phyloP scores from a whole-genome alignment of 345 rosid species.

The Nephelium lappaceum region DNA sequence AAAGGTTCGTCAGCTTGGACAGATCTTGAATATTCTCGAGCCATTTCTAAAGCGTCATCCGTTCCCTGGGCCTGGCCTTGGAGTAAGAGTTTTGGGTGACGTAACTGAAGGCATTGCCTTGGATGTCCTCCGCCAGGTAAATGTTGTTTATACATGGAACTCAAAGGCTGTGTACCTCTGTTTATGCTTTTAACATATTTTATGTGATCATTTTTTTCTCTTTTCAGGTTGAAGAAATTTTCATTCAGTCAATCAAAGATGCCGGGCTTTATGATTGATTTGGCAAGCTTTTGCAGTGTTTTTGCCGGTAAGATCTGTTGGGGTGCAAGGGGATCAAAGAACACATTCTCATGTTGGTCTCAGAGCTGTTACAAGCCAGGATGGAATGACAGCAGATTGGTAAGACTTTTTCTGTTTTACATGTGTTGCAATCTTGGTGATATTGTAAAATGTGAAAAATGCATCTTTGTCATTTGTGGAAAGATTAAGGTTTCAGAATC shows the following conservation, averaged over 20 bases:
- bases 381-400: conserved; percentile 99
- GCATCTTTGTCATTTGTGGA: no score
- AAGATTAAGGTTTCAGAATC: neutral
- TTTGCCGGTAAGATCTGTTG: conserved; percentile 93
- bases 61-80: conserved; percentile 99
- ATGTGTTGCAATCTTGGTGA: neutral
- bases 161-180: neutral
- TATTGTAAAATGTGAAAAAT: neutral
- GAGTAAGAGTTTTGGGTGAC: conserved; percentile 92
- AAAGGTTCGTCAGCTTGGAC: conserved; percentile 93
- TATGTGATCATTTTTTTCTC: neutral
- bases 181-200: neutral
- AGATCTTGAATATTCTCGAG: conserved; percentile 77
- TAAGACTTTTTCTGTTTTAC: conserved; percentile 28
- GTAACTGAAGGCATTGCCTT: conserved; percentile 90
- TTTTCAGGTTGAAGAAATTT: conserved; percentile 90
- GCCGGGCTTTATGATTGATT: conserved; percentile 91
- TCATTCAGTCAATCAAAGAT: conserved; percentile 93
- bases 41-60: conserved; percentile 94
- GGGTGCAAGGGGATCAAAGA: conserved; percentile 99
- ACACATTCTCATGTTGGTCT: conserved; percentile 99
- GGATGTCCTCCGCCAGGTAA: conserved; percentile 85
- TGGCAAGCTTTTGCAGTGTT: conserved; percentile 99
- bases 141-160: conserved; percentile 17
- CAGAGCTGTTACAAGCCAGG: conserved; percentile 98